phyloP scores from a whole-genome alignment of 2,329 filamentous ascomycete genomes.

The Fusarium pseudocircinatum region DNA sequence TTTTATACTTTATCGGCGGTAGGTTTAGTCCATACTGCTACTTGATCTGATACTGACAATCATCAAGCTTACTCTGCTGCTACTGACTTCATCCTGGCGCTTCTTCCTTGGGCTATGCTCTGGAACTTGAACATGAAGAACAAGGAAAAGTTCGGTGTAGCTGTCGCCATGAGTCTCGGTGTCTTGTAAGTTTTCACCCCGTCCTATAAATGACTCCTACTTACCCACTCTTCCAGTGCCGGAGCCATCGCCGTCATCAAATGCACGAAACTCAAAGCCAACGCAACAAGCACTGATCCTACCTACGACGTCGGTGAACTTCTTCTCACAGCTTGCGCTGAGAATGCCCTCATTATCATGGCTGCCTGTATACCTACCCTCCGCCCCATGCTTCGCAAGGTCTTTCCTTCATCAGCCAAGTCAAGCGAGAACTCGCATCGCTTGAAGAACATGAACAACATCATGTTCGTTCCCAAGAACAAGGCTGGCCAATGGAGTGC shows the following conservation, averaged over 20 bases:
- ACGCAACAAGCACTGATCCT: conserved; percentile 24
- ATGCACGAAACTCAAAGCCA: conserved; percentile 29
- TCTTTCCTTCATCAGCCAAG: conserved; percentile 21
- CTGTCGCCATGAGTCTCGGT: conserved; percentile 28
- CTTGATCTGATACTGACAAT: fast-evolving
- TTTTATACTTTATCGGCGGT: conserved; percentile 30
- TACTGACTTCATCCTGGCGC: conserved; percentile 27
- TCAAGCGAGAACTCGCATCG: conserved; percentile 27
- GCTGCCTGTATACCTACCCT: conserved; percentile 26
- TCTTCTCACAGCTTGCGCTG: conserved; percentile 21
- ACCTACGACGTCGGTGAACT: conserved; percentile 31
- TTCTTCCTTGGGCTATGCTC: conserved; percentile 27
- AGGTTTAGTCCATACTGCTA: fast-evolving
- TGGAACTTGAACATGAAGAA: conserved; percentile 37
- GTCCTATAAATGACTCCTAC: fast-evolving
- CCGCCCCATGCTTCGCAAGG: conserved; percentile 11
- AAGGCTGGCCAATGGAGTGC: conserved; percentile 33
- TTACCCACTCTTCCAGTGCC: neutral
- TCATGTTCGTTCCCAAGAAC: conserved; percentile 33
- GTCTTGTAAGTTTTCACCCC: conserved; percentile 1
- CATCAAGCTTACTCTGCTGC: conserved; percentile 19
- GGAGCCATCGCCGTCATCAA: conserved; percentile 30
- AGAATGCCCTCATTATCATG: conserved; percentile 30
- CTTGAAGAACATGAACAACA: conserved; percentile 22
- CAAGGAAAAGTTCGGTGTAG: conserved; percentile 30